Evolutionary conservation across 148 eudicot genomes (phyloP).

Genomic region (Silene latifolia): DNA sequence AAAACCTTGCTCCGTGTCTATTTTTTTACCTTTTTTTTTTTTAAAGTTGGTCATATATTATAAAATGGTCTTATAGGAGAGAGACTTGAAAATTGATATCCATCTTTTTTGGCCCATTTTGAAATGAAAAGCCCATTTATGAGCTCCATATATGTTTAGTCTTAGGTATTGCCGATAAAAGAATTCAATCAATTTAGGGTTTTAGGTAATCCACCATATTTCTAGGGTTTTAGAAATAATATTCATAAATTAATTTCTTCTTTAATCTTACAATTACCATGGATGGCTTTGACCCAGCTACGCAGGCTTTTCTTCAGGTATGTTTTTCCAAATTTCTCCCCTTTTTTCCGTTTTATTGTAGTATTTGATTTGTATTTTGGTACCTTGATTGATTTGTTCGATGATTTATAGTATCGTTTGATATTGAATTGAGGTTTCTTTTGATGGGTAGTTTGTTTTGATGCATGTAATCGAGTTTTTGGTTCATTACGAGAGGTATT

Average conservation of each 20-base stretch:
- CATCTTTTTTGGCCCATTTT: not conserved
- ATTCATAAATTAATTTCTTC: not conserved
- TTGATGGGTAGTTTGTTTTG: not conserved
- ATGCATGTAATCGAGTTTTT: not conserved
- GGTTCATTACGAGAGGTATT: no score
- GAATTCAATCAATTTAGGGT: conserved; percentile 1
- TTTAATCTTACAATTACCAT: not conserved
- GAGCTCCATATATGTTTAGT: not conserved
- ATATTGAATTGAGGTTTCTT: not conserved
- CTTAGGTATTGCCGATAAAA: not conserved
- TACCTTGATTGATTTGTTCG: not conserved
- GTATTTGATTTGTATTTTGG: not conserved
- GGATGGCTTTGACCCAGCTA: not conserved
- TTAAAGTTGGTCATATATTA: no score
- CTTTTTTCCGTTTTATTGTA: not conserved
- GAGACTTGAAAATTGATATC: no score
- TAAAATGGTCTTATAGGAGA: no score
- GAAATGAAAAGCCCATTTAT: not conserved
- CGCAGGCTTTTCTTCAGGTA: conserved; percentile 10
- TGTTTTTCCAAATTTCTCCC: not conserved
- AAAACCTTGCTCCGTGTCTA: no score
- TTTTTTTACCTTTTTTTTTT: no score
- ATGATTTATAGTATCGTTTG: not conserved
- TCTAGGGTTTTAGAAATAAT: not conserved
- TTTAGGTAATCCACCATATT: not conserved